Base-by-base conservation (phyloP, 495 filamentous ascomycete species). In the Aspergillus baeticus region DNA sequence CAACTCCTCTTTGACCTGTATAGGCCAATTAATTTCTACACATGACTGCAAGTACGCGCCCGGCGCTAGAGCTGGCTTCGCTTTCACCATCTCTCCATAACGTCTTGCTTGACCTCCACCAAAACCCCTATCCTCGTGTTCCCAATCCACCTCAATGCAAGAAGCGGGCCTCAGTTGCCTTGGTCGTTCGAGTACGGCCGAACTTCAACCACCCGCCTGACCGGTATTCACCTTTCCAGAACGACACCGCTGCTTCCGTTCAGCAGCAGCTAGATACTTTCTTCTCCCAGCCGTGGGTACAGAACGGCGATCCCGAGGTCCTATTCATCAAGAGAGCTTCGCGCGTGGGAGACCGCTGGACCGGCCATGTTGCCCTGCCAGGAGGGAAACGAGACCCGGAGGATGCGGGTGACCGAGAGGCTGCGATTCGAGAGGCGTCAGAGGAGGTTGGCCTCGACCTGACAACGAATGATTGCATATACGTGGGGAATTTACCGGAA, bases 311-410 rank as follows among this genome's bases (percentile, higher is more conserved):
- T 54, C 84, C 88, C 2, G 89, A 92, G 63, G 75, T 86, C 10
- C 74, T 91, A 11, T 90, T 91, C 62, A 92, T 92, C 67, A 91
- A 91, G 67, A 76, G 89, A 41, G 84, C 89, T 18, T 80, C 85
- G 21, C 76, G 89, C 31, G 75, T 78, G 18, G 87, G 87, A 5
- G 89, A 92, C 68, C 76, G 87, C 46, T 92, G 89, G 89, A 88
- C 82, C 0, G 81, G 85, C 38, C 87, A 91, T 76, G 82, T 90
- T 50, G 89, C 88, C 0, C 70, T 91, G 4, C 89, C 89, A 0
- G 89, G 89, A 20, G 89, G 89, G 4, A 87, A 84, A 60, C 70
- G 84, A 60, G 89, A 92, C 58, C 81, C 83, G 0, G 81, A 81
- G 47, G 89, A 92, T 75, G 77, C 61, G 29, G 75, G 84, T 63